Conservation (phyloP, 2,329 filamentous ascomycete species). For the Fonsecaea multimorphosa region DNA sequence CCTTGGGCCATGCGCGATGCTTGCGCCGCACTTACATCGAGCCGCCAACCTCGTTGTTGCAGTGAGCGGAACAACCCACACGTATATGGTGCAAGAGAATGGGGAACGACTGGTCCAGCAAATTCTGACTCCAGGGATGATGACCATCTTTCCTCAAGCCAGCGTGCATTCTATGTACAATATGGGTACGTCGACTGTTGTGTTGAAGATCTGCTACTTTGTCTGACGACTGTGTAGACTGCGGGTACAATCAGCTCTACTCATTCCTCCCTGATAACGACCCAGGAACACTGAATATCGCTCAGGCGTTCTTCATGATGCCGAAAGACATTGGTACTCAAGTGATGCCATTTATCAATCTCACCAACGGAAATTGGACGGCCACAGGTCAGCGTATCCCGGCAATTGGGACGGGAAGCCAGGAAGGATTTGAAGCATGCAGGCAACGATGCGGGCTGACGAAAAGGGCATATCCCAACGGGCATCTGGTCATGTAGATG, state of each 20-base stretch:
- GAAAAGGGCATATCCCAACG: background rate
- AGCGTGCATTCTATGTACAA: conserved; percentile 57
- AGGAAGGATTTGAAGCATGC: conserved; percentile 51
- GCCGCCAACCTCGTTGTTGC: conserved; percentile 54
- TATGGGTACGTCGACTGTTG: conserved; percentile 42
- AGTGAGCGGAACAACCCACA: conserved; percentile 52
- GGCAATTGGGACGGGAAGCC: conserved; percentile 51
- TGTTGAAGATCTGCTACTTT: background rate
- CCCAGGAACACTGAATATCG: conserved; percentile 53
- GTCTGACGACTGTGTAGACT: conserved; percentile 43
- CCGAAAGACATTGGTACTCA: conserved; percentile 50
- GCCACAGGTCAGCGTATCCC: conserved; percentile 43
- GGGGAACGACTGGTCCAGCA: conserved; percentile 49
- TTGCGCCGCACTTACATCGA: conserved; percentile 54
- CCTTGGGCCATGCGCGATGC: conserved; percentile 55
- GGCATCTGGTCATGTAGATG: background rate
- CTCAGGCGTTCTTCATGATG: conserved; percentile 49
- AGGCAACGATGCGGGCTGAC: conserved; percentile 26
- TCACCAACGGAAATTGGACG: conserved; percentile 42
- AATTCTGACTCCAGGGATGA: conserved; percentile 48
- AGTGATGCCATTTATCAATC: conserved; percentile 47
- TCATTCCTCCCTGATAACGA: conserved; percentile 54
- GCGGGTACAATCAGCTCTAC: conserved; percentile 53
- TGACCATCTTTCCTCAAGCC: conserved; percentile 55
- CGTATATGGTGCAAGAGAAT: conserved; percentile 57